Evolutionary conservation across 495 filamentous ascomycete genomes (phyloP), one percentile per base, ranked within the genome.

Genomic region (Choiromyces venosus): DNA sequence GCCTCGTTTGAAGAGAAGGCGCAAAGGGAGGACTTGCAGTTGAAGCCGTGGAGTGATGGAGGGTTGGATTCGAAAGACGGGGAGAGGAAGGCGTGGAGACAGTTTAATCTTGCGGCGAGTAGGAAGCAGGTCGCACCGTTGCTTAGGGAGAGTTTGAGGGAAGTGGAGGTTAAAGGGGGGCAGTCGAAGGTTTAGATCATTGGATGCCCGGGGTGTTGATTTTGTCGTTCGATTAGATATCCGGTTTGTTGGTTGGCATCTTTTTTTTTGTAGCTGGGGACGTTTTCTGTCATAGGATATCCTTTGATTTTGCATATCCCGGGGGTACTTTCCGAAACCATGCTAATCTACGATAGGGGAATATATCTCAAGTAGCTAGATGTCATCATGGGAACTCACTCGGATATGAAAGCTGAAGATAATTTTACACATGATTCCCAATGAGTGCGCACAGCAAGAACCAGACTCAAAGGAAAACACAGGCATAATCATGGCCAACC

Each of bases 61-160:
- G 77, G 52, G 2, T 70, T 83, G 68, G 67, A 80, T 67, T 66
- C 73, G 35, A 75, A 84, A 18, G 78, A 74, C 7, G 80, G 80
- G 35, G 85, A 86, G 83, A 82, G 84, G 68, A 81, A 80, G 66
- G 84, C 90, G 38, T 94, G 92, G 91, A 82, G 84, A 76, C 94
- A 97, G 85, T 83, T 81, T 36, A 86, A 89, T 76, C 75, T 90
- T 35, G 85, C 86, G 67, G 85, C 88, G 73, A 97, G 93, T 82
- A 85, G 94, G 77, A 98, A 98, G 84, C 90, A 93, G 85, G 92
- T 98, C 61, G 94, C 90, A 40, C 94, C 94, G 39, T 83, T 96
- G 82, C 74, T 98, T 77, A 87, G 93, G 79, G 87, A 80, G 56
- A 78, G 78, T 40, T 37, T 78, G 21, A 80, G 72, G 66, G 46